Base-by-base conservation (phyloP, 331 rosid species). In the Malus hybrid region DNA sequence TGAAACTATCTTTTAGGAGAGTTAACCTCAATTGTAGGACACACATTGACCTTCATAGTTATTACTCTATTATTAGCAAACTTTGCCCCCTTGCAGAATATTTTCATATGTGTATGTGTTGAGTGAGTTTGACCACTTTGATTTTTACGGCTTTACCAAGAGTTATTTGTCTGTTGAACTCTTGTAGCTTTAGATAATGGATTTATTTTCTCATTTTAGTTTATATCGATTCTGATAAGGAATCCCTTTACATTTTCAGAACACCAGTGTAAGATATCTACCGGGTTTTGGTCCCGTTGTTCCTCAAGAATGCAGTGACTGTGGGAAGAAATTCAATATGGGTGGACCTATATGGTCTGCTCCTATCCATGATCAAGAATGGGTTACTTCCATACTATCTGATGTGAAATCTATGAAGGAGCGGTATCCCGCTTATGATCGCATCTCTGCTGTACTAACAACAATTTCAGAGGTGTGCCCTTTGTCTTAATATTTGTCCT, bases 331-430 rank as follows among this genome's bases (percentile, higher is more conserved):
- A 56, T 95, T 87, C 81, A 88, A 89, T 77, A 92, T 95, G 99
- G 97, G 97, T 20, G 99, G 99, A 39, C 97, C 97, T 76, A 87
- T 95, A 80, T 95, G 99, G 99, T 92, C 97, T 79, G 96, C 97
- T 79, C 90, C 97, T 6, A 92, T 95, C 73, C 99, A 95, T 22
- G 93, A 92, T 84, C 97, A 92, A 87, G 97, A 95, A 72, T 92
- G 97, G 97, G 99, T 92, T 44, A 42, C 88, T 77, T 93, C 93
- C 79, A 89, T 89, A 34, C 86, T 95, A 18, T 85, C 89, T 10
- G 87, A 84, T 18, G 93, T 92, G 83, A 90, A 87, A 76, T 86
- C 87, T 28, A 88, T 86, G 90, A 88, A 84, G 84, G 85, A 88
- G 64, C 67, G 84, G 27, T 95, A 95, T 83, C 97, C 99, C 50